Conservation (phyloP, 352 stramenopile species). For the Globisporangium takayamanum region DNA sequence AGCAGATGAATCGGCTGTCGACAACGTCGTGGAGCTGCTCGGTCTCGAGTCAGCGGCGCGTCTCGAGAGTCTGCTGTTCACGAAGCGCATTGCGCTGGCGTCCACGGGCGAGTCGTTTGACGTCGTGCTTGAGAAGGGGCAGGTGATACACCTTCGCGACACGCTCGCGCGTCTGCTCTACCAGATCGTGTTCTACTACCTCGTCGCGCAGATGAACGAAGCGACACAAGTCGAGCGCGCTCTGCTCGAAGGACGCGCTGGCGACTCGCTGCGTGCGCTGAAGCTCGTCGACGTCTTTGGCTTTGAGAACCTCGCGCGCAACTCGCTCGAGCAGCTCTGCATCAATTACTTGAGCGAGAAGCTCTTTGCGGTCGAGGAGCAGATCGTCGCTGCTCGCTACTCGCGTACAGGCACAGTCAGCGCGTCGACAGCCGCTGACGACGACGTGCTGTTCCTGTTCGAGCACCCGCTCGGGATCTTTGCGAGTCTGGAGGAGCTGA, state of each 20-base stretch:
- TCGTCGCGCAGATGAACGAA: constrained; percentile 44
- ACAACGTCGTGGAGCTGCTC: constrained; percentile 28
- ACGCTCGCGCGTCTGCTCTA: constrained; percentile 59
- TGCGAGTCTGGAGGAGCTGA: constrained; percentile 63
- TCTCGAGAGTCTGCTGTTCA: constrained; percentile 42
- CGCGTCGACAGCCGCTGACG: neutral
- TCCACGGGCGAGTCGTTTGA: constrained; percentile 51
- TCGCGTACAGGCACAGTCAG: neutral
- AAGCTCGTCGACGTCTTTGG: constrained; percentile 73
- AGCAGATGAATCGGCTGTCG: constrained; percentile 10
- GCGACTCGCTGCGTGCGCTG: constrained; percentile 16
- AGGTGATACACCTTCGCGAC: constrained; percentile 42
- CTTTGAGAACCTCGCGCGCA: constrained; percentile 59
- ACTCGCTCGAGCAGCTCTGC: constrained; percentile 74
- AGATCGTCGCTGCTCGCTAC: constrained; percentile 11
- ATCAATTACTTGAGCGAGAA: constrained; percentile 85
- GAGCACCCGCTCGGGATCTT: constrained; percentile 56
- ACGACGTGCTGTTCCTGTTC: constrained; percentile 32
- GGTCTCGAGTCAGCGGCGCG: constrained; percentile 20
- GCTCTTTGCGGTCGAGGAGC: constrained; percentile 38
- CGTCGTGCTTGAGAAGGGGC: constrained; percentile 35
- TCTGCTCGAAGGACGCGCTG: neutral
- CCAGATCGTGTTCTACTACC: constrained; percentile 35
- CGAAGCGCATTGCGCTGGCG: constrained; percentile 31
- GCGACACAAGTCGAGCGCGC: constrained; percentile 21